Evolutionary conservation across 1,139 yeast species (phyloP).

Genomic region (Wickerhamiella infanticola): DNA sequence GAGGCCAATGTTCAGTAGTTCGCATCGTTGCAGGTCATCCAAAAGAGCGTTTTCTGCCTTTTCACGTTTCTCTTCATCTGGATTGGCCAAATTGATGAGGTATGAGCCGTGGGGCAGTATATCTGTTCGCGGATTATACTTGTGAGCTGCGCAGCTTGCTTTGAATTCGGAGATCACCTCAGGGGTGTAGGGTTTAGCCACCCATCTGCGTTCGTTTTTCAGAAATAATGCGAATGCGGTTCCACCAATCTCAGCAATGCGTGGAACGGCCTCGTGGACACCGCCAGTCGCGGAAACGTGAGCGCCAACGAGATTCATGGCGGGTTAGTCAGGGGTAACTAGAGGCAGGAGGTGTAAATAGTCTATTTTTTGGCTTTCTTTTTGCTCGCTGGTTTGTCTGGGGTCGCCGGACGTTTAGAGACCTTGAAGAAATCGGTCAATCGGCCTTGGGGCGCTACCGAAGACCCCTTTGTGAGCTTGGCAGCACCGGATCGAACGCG

Average conservation of each 20-base stretch:
- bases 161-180: slow-evolving; percentile 57
- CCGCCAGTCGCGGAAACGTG: slow-evolving; percentile 26
- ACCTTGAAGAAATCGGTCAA: slow-evolving; percentile 81
- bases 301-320: slow-evolving; percentile 19
- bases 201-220: slow-evolving; percentile 87
- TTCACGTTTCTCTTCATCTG: slow-evolving; percentile 61
- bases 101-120: slow-evolving; percentile 91
- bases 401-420: slow-evolving; percentile 11
- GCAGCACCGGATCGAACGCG: slow-evolving; percentile 79
- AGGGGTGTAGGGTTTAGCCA: slow-evolving; percentile 53
- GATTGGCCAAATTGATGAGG: slow-evolving; percentile 81
- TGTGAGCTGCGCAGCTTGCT: slow-evolving; percentile 40
- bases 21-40: slow-evolving; percentile 82
- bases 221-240: slow-evolving; percentile 82
- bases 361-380: slow-evolving; percentile 6
- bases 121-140: slow-evolving; percentile 55
- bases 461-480: slow-evolving; percentile 66
- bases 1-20: slow-evolving; percentile 62
- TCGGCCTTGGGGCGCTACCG: slow-evolving; percentile 79
- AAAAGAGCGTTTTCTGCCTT: slow-evolving; percentile 67
- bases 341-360: background rate
- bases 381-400: slow-evolving; percentile 15
- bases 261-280: slow-evolving; percentile 44
- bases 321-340: background rate
- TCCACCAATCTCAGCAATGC: slow-evolving; percentile 18